A percentile compares a stretch with the other conserved stretches of the same genome.
phyloP scores from a whole-genome alignment of 2,329 filamentous ascomycete genomes.

The Apiospora sp. region DNA sequence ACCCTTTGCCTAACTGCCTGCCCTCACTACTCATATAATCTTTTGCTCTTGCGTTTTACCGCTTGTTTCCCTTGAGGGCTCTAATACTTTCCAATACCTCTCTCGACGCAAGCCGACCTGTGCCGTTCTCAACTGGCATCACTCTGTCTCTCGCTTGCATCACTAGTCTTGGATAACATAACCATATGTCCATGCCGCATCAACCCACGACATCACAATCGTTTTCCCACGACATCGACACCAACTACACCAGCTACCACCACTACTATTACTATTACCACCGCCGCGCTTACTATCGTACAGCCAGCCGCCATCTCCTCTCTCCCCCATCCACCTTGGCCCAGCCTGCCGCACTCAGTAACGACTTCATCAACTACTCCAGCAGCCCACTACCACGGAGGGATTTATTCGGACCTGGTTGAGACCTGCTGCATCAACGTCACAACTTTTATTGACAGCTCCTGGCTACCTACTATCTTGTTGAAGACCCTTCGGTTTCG shows the following conservation, averaged over 20 bases:
- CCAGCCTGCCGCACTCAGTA: constrained; percentile 1
- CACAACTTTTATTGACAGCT: background rate
- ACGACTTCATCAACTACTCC: background rate
- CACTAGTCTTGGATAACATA: constrained; percentile 11
- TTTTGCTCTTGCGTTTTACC: constrained; percentile 15
- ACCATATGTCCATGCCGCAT: constrained; percentile 20
- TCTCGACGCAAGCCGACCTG: constrained; percentile 21
- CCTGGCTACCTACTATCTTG: background rate
- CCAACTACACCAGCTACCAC: background rate
- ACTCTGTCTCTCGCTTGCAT: constrained; percentile 22
- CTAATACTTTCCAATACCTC: background rate
- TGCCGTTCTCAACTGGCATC: constrained; percentile 11
- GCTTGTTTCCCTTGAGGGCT: constrained; percentile 10
- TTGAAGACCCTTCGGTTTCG: constrained; percentile 18
- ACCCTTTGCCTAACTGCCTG: constrained; percentile 12
- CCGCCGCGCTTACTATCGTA: constrained; percentile 13
- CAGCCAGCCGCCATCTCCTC: constrained; percentile 15
- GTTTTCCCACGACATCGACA: constrained; percentile 15
- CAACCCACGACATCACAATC: constrained; percentile 18
- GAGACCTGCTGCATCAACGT: background rate
- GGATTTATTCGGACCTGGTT: constrained; percentile 14
- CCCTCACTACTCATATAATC: constrained; percentile 21
- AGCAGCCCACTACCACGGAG: constrained; percentile 16
- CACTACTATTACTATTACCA: background rate
- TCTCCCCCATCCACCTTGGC: constrained; percentile 10